Evolutionary conservation across 2,329 filamentous ascomycete genomes (phyloP).

Genomic region (Didymosphaeria variabile): DNA sequence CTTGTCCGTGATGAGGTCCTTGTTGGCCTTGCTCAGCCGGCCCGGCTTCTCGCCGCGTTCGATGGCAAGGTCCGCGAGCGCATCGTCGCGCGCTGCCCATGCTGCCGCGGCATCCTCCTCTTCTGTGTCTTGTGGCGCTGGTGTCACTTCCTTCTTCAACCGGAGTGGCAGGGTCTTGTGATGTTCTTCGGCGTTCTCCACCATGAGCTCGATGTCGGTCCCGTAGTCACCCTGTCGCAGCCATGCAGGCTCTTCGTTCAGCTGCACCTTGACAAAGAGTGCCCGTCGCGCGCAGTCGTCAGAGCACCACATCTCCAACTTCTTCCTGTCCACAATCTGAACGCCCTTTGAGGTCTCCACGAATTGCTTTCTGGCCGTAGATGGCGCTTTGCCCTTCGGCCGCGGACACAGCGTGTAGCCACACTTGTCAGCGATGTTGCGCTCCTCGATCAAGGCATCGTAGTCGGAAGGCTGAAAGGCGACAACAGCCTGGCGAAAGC

Average conservation of each 20-base stretch:
- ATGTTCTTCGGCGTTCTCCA: slow-evolving; percentile 44
- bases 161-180: slow-evolving; percentile 39
- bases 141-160: slow-evolving; percentile 30
- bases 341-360: slow-evolving; percentile 67
- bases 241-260: slow-evolving; percentile 87
- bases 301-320: slow-evolving; percentile 88
- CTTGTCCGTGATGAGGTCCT: slow-evolving; percentile 40
- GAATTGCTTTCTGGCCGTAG: slow-evolving; percentile 65
- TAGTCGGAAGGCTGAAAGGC: slow-evolving; percentile 89
- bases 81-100: slow-evolving; percentile 46
- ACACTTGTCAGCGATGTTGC: slow-evolving; percentile 82
- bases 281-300: slow-evolving; percentile 79
- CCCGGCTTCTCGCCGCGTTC: slow-evolving; percentile 56
- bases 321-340: slow-evolving; percentile 73
- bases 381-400: slow-evolving; percentile 66
- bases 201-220: slow-evolving; percentile 52
- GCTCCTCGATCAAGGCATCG: slow-evolving; percentile 86
- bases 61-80: slow-evolving; percentile 51
- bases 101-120: slow-evolving; percentile 44
- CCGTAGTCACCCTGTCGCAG: slow-evolving; percentile 67
- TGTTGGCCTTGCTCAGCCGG: slow-evolving; percentile 40
- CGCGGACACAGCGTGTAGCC: slow-evolving; percentile 83
- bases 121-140: slow-evolving; percentile 30
- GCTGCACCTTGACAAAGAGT: slow-evolving; percentile 87
- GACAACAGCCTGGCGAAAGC: slow-evolving; percentile 72